Conservation (phyloP, 148 eudicot species). For the Cornus suecica region DNA sequence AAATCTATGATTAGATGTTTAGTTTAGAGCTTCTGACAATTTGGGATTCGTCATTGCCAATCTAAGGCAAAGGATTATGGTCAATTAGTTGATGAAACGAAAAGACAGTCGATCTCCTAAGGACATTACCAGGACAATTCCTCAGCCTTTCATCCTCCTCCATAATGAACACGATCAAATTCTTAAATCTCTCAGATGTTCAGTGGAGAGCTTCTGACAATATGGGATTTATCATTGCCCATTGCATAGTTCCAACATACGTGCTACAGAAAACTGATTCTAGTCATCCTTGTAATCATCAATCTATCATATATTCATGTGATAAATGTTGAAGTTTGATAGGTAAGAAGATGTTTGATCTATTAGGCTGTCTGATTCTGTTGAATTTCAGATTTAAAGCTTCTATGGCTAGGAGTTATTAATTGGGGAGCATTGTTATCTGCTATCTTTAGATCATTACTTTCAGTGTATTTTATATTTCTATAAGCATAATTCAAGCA, state of each 20-base stretch:
- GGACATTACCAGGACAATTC: no score
- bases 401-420: neutral
- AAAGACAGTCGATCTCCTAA: no score
- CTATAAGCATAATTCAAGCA: neutral
- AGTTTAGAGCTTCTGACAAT: no score
- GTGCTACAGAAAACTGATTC: neutral
- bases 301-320: neutral
- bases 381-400: neutral
- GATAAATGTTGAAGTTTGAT: neutral
- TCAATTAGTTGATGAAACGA: no score
- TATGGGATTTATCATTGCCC: no score
- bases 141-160: no score
- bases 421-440: neutral
- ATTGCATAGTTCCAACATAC: neutral
- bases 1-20: no score
- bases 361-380: neutral
- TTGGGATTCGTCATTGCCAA: no score
- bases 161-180: no score
- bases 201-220: no score
- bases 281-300: neutral
- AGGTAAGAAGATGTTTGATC: neutral
- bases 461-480: neutral
- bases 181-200: no score
- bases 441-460: neutral
- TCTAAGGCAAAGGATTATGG: no score